Conservation (phyloP, 495 filamentous ascomycete genomes). For the Neurospora sp. region DNA sequence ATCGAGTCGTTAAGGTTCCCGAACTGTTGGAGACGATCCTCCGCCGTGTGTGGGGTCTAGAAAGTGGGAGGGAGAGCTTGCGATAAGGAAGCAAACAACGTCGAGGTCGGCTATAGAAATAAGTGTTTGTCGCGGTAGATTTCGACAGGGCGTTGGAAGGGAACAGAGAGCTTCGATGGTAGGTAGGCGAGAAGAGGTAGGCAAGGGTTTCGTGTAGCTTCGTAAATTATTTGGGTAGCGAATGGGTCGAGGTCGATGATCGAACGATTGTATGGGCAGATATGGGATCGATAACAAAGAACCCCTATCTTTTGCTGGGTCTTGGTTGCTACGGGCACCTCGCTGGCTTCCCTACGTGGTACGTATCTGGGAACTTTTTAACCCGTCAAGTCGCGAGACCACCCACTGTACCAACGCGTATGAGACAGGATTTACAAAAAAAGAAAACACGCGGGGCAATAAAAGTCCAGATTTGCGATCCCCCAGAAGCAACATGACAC, state of each 20-base stretch:
- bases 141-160: background rate
- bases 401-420: background rate
- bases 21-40: background rate
- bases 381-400: background rate
- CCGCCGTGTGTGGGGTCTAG: background rate
- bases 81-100: background rate
- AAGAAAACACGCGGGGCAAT: background rate
- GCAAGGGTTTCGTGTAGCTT: background rate
- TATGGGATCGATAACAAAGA: background rate
- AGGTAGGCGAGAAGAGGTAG: background rate
- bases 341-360: background rate
- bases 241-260: background rate
- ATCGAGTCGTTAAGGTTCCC: background rate
- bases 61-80: background rate
- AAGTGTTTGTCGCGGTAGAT: background rate
- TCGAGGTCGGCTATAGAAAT: background rate
- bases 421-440: background rate
- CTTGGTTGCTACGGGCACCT: background rate
- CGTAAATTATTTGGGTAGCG: background rate
- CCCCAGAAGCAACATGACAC: background rate
- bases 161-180: background rate
- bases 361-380: background rate
- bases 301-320: background rate
- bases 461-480: background rate
- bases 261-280: background rate